phyloP scores from a whole-genome alignment of 2,329 filamentous ascomycete genomes.

The Pseudocercospora ulei region DNA sequence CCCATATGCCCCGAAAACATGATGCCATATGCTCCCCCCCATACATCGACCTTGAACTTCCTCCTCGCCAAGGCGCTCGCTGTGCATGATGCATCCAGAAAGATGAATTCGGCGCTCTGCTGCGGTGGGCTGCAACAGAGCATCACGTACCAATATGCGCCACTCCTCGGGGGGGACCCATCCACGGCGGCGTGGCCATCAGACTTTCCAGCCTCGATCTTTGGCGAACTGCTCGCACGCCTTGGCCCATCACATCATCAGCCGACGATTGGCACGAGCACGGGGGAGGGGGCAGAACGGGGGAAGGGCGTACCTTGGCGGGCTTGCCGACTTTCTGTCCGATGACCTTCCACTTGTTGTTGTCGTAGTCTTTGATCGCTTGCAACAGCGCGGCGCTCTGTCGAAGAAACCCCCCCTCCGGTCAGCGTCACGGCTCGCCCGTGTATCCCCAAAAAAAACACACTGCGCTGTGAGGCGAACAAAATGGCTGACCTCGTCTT shows the following conservation, averaged over 20 bases:
- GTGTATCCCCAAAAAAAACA: too few relatives aligned
- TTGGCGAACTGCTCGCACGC: slow-evolving; percentile 90
- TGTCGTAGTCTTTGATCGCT: slow-evolving; percentile 97
- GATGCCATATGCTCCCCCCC: too few relatives aligned
- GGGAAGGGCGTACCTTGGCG: slow-evolving; percentile 59
- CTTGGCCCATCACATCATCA: slow-evolving; percentile 39
- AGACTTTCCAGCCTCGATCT: slow-evolving; percentile 53
- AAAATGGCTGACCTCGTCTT: slow-evolving; percentile 68
- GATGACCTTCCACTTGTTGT: slow-evolving; percentile 97
- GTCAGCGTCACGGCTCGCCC: too few relatives aligned
- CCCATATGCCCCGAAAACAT: too few relatives aligned
- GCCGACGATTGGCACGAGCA: slow-evolving; percentile 1
- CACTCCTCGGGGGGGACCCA: slow-evolving; percentile 9
- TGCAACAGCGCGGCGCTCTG: slow-evolving; percentile 71
- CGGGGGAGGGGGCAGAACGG: background rate
- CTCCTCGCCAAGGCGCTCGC: slow-evolving; percentile 20
- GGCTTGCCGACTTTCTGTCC: slow-evolving; percentile 95
- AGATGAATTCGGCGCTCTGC: too few relatives aligned
- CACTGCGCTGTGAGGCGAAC: slow-evolving; percentile 35
- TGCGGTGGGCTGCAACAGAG: slow-evolving; percentile 13
- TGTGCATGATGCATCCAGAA: too few relatives aligned
- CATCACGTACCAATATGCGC: slow-evolving; percentile 13
- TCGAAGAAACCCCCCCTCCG: too few relatives aligned
- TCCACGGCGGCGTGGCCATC: slow-evolving; percentile 11
- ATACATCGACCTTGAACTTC: slow-evolving; percentile 14